Evolutionary conservation across 1,284 basidiomycete species (phyloP), one percentile per base, ranked within the genome.

Genomic region (Pseudozyma hubeiensis): DNA sequence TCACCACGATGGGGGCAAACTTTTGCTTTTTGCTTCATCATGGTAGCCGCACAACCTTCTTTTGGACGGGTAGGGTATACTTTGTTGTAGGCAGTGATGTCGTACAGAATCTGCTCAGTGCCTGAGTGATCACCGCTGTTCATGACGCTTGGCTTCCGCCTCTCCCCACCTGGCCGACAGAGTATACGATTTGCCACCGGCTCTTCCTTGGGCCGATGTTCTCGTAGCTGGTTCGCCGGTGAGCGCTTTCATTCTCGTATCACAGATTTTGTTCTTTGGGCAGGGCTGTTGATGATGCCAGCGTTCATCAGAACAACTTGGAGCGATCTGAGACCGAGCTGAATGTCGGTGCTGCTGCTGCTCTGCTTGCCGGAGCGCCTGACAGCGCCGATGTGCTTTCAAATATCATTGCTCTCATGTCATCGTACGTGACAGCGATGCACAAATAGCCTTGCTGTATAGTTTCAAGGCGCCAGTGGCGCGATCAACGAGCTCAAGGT

Each of bases 41-140:
- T 37, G 19, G 7, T 29, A 19, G 46, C 51, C 50, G 45, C 62
- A 43, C 6, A 64, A 64, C 54, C 54, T 64, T 64, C 39, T 53
- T 41, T 34, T 13, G 16, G 11, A 37, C 24, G 24, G 24, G 24
- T 24, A 24, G 24, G 24, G 24, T 24, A 24, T 24, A 24, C 8
- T 41, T n/a, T 7, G 19, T 39, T 34, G 51, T 41, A 43, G 7
- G 31, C 34, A 19, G 13, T 6, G 17, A 44, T 24, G 24, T 24
- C 24, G 24, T 24, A 24, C 24, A 24, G 24, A 24, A 24, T 24
- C 24, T 24, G 13, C 16, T 14, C 40, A 16, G n/a, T 37, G 35
- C 35, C 35, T 37, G 8, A 14, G 8, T 37, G 40, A 41, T 43
- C 33, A 16, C 39, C 39, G 40, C 40, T 29, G 31, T 39, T 35